phyloP scores from a whole-genome alignment of 1,284 basidiomycete species.

The Phlebopus sp. region DNA sequence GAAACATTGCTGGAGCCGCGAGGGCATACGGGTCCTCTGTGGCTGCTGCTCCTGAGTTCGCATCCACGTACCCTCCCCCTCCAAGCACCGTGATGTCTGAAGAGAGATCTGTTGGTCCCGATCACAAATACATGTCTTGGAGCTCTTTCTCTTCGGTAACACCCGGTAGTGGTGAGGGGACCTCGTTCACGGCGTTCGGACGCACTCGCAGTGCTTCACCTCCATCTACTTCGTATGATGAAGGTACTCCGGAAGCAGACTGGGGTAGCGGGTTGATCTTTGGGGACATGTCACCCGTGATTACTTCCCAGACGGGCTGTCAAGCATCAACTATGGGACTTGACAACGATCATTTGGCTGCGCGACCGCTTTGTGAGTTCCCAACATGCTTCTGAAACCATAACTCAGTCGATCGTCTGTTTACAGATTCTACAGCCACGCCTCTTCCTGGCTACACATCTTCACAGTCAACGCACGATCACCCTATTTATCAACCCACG shows the following conservation, averaged over 20 bases:
- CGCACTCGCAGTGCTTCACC: conserved; percentile 22
- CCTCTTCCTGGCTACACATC: conserved; percentile 30
- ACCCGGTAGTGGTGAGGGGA: conserved; percentile 15
- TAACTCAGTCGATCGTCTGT: conserved; percentile 26
- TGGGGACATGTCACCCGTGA: conserved; percentile 13
- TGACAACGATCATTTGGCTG: conserved; percentile 19
- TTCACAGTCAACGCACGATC: conserved; percentile 32
- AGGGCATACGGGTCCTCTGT: conserved; percentile 17
- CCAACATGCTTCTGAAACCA: conserved; percentile 15
- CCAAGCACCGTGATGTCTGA: conserved; percentile 14
- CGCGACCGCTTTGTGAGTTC: conserved; percentile 19
- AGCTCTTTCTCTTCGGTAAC: conserved; percentile 16
- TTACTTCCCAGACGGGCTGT: conserved; percentile 16
- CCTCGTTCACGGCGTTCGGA: conserved; percentile 15
- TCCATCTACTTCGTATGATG: conserved; percentile 24
- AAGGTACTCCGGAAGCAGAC: conserved; percentile 20
- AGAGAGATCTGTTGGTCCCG: conserved; percentile 14
- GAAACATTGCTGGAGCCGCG: conserved; percentile 26
- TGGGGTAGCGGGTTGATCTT: conserved; percentile 14
- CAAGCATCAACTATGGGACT: conserved; percentile 13
- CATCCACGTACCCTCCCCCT: conserved; percentile 10
- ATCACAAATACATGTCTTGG: conserved; percentile 8
- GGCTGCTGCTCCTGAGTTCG: conserved; percentile 24
- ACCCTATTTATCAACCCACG: conserved; percentile 17
- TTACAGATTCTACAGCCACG: conserved; percentile 25